Evolutionary conservation across 106 monocot species (phyloP).

Genomic region (Iris macrosiphon): DNA sequence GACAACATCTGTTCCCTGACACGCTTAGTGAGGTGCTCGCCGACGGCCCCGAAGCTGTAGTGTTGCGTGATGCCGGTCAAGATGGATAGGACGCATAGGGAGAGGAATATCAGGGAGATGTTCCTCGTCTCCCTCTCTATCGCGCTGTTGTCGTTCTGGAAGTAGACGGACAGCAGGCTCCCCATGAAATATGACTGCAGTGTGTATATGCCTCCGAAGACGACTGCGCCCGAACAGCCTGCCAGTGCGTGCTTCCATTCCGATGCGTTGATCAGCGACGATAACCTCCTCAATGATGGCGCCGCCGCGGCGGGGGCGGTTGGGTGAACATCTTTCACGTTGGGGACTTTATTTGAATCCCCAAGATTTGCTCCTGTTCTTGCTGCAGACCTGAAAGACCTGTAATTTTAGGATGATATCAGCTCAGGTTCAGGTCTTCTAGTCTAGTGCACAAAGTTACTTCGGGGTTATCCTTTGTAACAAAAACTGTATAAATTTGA

Average conservation of each 20-base stretch:
- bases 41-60: neutral
- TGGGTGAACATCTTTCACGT: too few species aligned
- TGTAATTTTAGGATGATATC: too few species aligned
- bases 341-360: too few species aligned
- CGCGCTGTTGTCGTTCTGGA: neutral
- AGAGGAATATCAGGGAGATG: neutral
- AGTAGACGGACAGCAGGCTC: neutral
- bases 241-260: neutral
- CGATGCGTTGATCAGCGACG: neutral
- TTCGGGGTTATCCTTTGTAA: too few species aligned
- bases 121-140: neutral
- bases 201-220: neutral
- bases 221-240: neutral
- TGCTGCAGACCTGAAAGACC: too few species aligned
- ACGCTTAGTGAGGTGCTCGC: conserved; percentile 2
- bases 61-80: neutral
- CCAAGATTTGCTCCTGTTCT: too few species aligned
- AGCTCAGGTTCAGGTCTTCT: too few species aligned
- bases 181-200: neutral
- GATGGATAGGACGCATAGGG: neutral
- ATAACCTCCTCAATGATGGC: neutral
- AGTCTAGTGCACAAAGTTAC: too few species aligned
- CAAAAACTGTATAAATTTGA: too few species aligned
- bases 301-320: too few species aligned
- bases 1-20: conserved; percentile 10